Evolutionary conservation across 192 early-diverging fungal species (phyloP), one percentile per base, ranked within the genome.

Genomic region (Podila epicladia): DNA sequence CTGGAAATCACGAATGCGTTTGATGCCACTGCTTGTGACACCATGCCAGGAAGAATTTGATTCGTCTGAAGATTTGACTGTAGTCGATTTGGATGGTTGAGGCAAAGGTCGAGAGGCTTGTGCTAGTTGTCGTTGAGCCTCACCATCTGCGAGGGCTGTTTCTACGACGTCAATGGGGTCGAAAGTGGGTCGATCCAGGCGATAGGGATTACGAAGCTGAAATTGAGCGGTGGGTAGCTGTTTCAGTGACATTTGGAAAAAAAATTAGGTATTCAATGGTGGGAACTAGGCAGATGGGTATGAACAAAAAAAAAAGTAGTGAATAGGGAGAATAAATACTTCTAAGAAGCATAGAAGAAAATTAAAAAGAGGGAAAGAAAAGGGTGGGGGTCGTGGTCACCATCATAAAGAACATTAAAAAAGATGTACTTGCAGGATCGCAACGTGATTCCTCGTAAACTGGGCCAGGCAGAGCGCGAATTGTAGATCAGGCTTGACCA

Each of bases 191-290:
- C 77, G 66, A 29, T 80, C 77, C 37, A 80, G 35, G 20, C 77
- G 77, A 48, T 80, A 80, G 17, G 77, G 77, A n/a, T 80, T 80
- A 4, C 77, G 77, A 29, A 73, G 62, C 62, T 69, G 77, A 20
- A 80, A 80, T 11, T 59, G 65, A 0, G 70, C 26, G 1, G 48
- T 35, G 69, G 58, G 77, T 7, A 61, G 22, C n/a, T 72, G 70
- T 32, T 69, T 67, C 61, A 51, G 32, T n/a, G 70, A 49, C 70
- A 80, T 72, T 37, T 58, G 48, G 7, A 22, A 19, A 32, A 32
- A 1, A n/a, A 19, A n/a, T 12, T 50, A 22, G 5, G 38, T 60
- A 33, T 15, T 19, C 17, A 9, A 26, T 4, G 37, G 38, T 8
- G 3, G 48, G 15, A 24, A 26, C n/a, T 28, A 31, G 62, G 48